Evolutionary conservation across 192 early-diverging fungal genomes (phyloP), one percentile per base, ranked within the genome.

Genomic region (Borealophlyctis nickersoniae): DNA sequence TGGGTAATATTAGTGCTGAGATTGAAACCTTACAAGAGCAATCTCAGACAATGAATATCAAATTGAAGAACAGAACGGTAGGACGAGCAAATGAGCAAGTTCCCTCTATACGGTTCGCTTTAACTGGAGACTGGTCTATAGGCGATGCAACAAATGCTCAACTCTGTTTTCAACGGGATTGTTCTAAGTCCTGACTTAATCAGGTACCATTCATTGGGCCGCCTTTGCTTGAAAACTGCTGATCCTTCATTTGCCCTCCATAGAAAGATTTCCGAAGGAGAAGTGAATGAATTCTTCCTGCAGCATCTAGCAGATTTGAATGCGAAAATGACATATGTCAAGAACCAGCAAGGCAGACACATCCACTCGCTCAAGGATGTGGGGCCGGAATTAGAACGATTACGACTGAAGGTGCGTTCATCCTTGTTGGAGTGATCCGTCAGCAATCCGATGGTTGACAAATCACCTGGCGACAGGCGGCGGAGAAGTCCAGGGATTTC

Each of bases 201-300:
- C 61, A 78, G 65, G 78, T 77, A 60, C 19, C 22, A 22, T 7
- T 49, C 13, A 49, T 49, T 14, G n/a, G 33, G 7, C 52, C 32
- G 1, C 14, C n/a, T n/a, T n/a, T n/a, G n/a, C 56, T n/a, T 7
- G 23, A 1, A 56, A 16, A 33, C 27, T 2, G n/a, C n/a, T 1
- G 19, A 5, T 48, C 35, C 23, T 65, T 2, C 31, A 54, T 33
- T 65, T 26, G 2, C 26, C 22, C 11, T 33, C 58, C 45, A 5
- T 50, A 85, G 87, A 30, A 91, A 87, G 70, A 95, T 99, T 67
- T 91, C 86, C 60, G 91, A 97, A 67, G 89, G 87, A 14, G 93
- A 97, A 49, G 86, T 97, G 49, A 92, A 96, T 68, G 94, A 96
- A 56, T 78, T 86, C 50, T 98, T 94, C 85, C 64, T 95, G 24